A percentile compares a stretch with the other conserved stretches of the same genome.
Evolutionary conservation across 495 filamentous ascomycete genomes (phyloP).

Genomic region (Penicillium flavigenum): DNA sequence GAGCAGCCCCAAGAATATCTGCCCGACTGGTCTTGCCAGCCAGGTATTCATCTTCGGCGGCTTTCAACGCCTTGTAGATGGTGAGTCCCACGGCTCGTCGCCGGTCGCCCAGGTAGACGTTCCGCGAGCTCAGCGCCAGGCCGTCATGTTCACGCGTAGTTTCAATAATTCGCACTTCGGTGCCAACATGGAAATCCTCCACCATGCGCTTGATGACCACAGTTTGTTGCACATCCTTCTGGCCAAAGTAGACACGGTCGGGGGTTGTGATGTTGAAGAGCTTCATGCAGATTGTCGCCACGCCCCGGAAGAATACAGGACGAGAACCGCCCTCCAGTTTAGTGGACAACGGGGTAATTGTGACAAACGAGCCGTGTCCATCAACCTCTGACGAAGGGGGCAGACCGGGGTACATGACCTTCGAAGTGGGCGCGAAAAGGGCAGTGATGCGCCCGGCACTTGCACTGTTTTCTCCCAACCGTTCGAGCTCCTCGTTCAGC

Average conservation of each 20-base stretch:
- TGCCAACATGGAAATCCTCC: constrained; percentile 80
- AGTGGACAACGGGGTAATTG: constrained; percentile 76
- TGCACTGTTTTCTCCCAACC: constrained; percentile 36
- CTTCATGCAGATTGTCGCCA: constrained; percentile 97
- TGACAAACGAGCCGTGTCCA: constrained; percentile 87
- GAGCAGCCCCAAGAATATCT: constrained; percentile 68
- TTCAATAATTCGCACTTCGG: constrained; percentile 66
- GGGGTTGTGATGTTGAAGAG: constrained; percentile 89
- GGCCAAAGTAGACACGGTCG: constrained; percentile 91
- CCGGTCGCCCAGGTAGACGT: constrained; percentile 83
- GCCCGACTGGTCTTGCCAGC: constrained; percentile 56
- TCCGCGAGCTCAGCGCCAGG: constrained; percentile 89
- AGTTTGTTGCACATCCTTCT: constrained; percentile 97
- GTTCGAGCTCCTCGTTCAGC: constrained; percentile 70
- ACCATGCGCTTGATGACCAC: constrained; percentile 86
- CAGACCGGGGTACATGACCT: constrained; percentile 81
- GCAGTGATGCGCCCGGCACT: constrained; percentile 67
- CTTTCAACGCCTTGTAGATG: constrained; percentile 62
- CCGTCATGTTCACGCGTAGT: constrained; percentile 82
- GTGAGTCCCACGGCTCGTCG: constrained; percentile 70
- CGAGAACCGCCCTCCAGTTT: constrained; percentile 80
- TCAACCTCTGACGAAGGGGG: constrained; percentile 78
- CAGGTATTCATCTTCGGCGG: constrained; percentile 66
- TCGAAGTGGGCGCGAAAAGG: constrained; percentile 80
- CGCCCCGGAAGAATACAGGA: constrained; percentile 95